These are phyloP conservation scores for Yamadazyma kanchanaburiensis DNA, from an alignment of 1,139 yeast genomes.

Conservation along the genomic window DNA sequence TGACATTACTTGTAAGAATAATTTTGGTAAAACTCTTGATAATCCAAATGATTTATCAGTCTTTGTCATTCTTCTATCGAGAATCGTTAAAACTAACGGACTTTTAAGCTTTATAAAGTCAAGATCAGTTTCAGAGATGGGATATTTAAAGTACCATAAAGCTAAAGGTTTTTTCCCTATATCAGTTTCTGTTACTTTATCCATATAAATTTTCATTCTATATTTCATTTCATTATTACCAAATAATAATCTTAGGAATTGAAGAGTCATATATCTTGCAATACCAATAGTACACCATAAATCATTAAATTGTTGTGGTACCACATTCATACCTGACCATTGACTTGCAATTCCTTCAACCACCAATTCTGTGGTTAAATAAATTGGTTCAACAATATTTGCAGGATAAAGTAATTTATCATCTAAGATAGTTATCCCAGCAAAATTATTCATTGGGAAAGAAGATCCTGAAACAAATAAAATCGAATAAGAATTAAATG, in stretches of 20 bases:
- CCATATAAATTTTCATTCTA: slow-evolving; percentile 61
- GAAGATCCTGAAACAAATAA: slow-evolving; percentile 67
- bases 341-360: slow-evolving; percentile 77
- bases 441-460: slow-evolving; percentile 53
- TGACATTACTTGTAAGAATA: slow-evolving; percentile 92
- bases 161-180: slow-evolving; percentile 83
- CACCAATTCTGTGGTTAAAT: slow-evolving; percentile 63
- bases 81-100: slow-evolving; percentile 77
- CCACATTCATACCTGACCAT: slow-evolving; percentile 92
- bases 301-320: slow-evolving; percentile 77
- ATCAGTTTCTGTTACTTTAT: slow-evolving; percentile 68
- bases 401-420: slow-evolving; percentile 72
- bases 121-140: slow-evolving; percentile 61
- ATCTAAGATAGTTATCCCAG: slow-evolving; percentile 72
- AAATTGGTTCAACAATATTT: slow-evolving; percentile 75
- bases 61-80: slow-evolving; percentile 92
- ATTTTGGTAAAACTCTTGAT: slow-evolving; percentile 85
- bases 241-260: slow-evolving; percentile 66
- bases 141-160: slow-evolving; percentile 59
- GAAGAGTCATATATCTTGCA: slow-evolving; percentile 76
- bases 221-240: slow-evolving; percentile 82
- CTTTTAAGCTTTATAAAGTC: slow-evolving; percentile 72
- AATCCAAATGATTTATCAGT: slow-evolving; percentile 93
- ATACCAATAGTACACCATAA: slow-evolving; percentile 93
- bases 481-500: slow-evolving; percentile 77